Conservation (phyloP, 352 stramenopile genomes). For the Pythium vanterpoolii region DNA sequence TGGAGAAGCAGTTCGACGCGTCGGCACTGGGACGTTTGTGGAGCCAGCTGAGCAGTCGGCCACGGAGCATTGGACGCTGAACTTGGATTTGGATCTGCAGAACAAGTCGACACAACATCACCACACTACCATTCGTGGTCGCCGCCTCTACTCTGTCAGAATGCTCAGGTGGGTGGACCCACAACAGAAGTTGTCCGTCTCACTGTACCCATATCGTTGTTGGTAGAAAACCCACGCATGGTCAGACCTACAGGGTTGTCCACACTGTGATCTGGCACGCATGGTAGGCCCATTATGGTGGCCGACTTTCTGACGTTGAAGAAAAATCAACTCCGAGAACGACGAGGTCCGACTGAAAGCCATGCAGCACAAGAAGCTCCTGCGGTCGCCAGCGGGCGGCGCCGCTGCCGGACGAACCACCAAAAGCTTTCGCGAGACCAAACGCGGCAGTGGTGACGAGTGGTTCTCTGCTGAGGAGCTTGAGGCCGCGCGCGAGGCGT, state of each 20-base stretch:
- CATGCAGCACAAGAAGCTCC: slow-evolving; percentile 27
- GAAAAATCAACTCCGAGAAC: not conserved
- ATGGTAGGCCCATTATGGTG: not conserved
- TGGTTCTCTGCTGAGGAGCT: slow-evolving; percentile 78
- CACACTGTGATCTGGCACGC: not conserved
- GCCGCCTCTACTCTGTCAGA: too few relatives aligned
- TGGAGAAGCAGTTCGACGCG: too few relatives aligned
- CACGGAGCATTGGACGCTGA: too few relatives aligned
- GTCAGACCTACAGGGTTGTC: not conserved
- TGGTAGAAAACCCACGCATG: not conserved
- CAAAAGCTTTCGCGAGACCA: slow-evolving; percentile 20
- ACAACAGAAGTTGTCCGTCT: too few relatives aligned
- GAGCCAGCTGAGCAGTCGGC: too few relatives aligned
- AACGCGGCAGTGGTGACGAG: slow-evolving; percentile 23
- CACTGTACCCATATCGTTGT: not conserved
- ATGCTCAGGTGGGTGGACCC: too few relatives aligned
- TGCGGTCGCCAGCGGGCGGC: slow-evolving; percentile 13
- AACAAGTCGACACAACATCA: too few relatives aligned
- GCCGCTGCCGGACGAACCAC: not conserved
- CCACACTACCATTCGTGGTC: too few relatives aligned
- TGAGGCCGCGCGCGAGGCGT: slow-evolving; percentile 65
- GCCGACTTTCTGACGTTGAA: slow-evolving; percentile 20
- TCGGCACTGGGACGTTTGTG: too few relatives aligned
- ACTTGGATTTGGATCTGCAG: too few relatives aligned
- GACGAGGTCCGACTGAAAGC: not conserved